Conservation (phyloP, 148 eudicot species). For the Diospyros lotus region DNA sequence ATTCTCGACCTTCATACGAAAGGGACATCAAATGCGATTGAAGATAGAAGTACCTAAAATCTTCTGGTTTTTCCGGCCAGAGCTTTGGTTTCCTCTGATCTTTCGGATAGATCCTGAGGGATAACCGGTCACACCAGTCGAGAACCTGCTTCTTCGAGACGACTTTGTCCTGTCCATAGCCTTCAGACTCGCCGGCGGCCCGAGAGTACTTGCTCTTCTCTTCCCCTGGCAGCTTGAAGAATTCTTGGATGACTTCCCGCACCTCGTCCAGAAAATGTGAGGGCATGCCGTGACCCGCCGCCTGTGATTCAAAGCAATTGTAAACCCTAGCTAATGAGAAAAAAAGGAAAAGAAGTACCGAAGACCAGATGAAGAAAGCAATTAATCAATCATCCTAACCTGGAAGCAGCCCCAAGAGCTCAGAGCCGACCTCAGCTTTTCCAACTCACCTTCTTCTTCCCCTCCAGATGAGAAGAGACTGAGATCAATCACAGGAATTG, state of each 20-base stretch:
- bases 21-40: too few species aligned
- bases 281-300: slow-evolving; percentile 33
- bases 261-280: slow-evolving; percentile 35
- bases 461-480: background rate
- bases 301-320: too few species aligned
- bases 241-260: slow-evolving; percentile 22
- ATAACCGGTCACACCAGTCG: slow-evolving; percentile 38
- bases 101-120: slow-evolving; percentile 31
- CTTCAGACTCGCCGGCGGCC: slow-evolving; percentile 22
- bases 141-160: slow-evolving; percentile 17
- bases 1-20: too few species aligned
- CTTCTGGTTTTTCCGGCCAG: slow-evolving; percentile 43
- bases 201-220: slow-evolving; percentile 34
- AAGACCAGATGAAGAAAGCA: too few species aligned
- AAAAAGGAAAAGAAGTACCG: background rate
- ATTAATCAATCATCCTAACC: slow-evolving; percentile 18
- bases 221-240: slow-evolving; percentile 37
- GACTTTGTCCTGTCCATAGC: slow-evolving; percentile 19
- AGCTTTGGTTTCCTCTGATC: slow-evolving; percentile 23
- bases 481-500: slow-evolving; percentile 28
- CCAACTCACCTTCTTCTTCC: slow-evolving; percentile 13
- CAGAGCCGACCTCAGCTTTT: slow-evolving; percentile 42
- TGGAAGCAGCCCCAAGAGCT: slow-evolving; percentile 48
- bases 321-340: too few species aligned
- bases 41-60: slow-evolving; percentile 24